Conservation (phyloP, 192 early-diverging fungal genomes). For the Podochytrium sp. region DNA sequence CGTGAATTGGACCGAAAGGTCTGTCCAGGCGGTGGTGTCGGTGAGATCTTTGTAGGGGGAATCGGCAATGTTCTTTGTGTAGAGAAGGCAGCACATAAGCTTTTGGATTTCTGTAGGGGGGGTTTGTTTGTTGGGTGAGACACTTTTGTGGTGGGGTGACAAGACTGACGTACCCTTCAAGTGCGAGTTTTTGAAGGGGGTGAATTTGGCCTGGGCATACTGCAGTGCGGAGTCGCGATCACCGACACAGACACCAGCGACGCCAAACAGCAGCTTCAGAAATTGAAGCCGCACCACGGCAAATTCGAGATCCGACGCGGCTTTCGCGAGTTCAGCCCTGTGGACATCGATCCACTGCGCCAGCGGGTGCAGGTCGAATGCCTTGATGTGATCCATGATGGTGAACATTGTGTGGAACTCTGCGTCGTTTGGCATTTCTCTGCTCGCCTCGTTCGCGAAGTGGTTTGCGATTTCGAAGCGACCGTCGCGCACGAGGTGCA, state of each 20-base stretch:
- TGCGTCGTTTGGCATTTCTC: not conserved
- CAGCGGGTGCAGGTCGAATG: slow-evolving; percentile 64
- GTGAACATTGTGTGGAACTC: slow-evolving; percentile 86
- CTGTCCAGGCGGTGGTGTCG: slow-evolving; percentile 56
- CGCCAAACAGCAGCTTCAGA: slow-evolving; percentile 68
- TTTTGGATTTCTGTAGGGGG: slow-evolving; percentile 67
- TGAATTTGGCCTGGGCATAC: slow-evolving; percentile 78
- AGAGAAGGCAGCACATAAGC: slow-evolving; percentile 57
- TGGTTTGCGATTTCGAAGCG: not conserved
- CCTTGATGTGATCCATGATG: slow-evolving; percentile 67
- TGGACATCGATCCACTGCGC: slow-evolving; percentile 76
- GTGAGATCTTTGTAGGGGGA: slow-evolving; percentile 63
- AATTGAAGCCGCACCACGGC: slow-evolving; percentile 79
- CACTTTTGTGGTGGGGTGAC: not conserved
- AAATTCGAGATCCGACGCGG: slow-evolving; percentile 81
- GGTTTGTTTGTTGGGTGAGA: not conserved
- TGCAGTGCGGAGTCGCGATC: slow-evolving; percentile 62
- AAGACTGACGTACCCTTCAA: slow-evolving; percentile 56
- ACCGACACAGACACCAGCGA: not conserved
- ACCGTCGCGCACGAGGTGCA: slow-evolving; percentile 76
- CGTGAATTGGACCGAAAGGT: slow-evolving; percentile 71
- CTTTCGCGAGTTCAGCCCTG: slow-evolving; percentile 55
- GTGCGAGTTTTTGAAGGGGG: slow-evolving; percentile 63
- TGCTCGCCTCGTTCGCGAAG: not conserved
- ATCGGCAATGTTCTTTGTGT: slow-evolving; percentile 38